Base-by-base conservation (phyloP, 2,329 filamentous ascomycete genomes). In the Phyllosticta citribraziliensis region DNA sequence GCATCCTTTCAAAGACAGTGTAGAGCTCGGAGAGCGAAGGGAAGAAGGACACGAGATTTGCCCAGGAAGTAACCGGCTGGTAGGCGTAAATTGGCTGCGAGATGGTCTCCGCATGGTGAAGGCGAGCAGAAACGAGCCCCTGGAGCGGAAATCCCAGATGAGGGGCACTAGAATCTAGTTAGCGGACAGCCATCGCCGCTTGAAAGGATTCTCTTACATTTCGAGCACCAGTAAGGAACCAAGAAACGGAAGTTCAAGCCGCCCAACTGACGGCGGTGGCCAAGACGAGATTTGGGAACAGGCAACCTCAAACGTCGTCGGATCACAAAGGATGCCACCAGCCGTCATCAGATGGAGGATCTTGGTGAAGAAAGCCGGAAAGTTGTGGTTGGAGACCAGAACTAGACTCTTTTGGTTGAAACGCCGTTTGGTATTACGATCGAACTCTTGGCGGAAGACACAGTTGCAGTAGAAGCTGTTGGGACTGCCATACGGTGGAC, bases 351-450 rank as follows among this genome's bases (percentile, higher is more conserved):
- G 67, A 35, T 70, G 67, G 6, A 76, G 64, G 2, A 76, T 60
- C 20, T 66, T 66, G 47, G 68, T 66, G 66, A 72, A 72, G 55
- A 76, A 73, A 17, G 72, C 64, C 5, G 72, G 67, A 56, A 76
- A 76, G 56, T 72, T 70, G 65, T 76, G 73, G 47, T 74, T 72
- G 0, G 74, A 75, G 25, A 76, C 66, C n/a, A 76, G 58, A 11
- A 75, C 73, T 5, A 76, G 65, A 9, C 70, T 72, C 60, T 73
- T 68, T 57, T 76, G 74, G 58, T 75, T 75, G 68, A 75, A 76
- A 56, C 73, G 73, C 52, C 74, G 67, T 64, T 76, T 76, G 68
- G 74, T 75, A 1, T 69, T 70, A 24, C 70, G 62, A 59, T 76
- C 74, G 27, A 70, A 74, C 61, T 75, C 73, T 62, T 76, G 74